phyloP scores from a whole-genome alignment of 2,329 filamentous ascomycete genomes.

The Colletotrichum falcatum region DNA sequence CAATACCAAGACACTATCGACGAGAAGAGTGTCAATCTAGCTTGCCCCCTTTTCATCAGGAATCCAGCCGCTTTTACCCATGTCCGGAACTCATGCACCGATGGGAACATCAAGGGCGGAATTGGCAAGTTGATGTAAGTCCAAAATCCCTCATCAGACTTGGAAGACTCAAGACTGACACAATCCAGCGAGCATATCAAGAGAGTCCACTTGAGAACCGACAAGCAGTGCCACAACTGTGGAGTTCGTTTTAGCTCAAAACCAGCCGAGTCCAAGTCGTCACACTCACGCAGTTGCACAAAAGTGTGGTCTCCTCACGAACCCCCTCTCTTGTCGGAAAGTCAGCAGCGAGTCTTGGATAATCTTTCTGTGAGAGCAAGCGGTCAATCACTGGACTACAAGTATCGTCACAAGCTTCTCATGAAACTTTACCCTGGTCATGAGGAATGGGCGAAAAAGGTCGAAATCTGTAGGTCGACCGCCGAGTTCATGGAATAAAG shows the following conservation, averaged over 20 bases:
- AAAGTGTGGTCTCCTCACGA: conserved; percentile 35
- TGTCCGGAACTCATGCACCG: conserved; percentile 35
- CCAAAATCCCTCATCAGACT: not conserved
- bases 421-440: conserved; percentile 39
- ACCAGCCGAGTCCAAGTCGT: conserved; percentile 37
- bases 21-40: conserved; percentile 39
- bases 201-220: conserved; percentile 37
- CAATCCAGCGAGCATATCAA: conserved; percentile 35
- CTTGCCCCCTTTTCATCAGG: conserved; percentile 37
- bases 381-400: conserved; percentile 36
- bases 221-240: conserved; percentile 39
- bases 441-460: conserved; percentile 36
- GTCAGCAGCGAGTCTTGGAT: conserved; percentile 35
- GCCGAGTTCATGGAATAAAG: too few species aligned
- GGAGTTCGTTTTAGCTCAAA: conserved; percentile 34
- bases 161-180: conserved; percentile 11
- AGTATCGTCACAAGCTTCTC: conserved; percentile 37
- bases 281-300: conserved; percentile 30
- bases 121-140: conserved; percentile 40
- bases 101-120: conserved; percentile 38
- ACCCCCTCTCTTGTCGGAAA: conserved; percentile 28
- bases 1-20: conserved; percentile 28
- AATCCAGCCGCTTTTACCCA: conserved; percentile 36
- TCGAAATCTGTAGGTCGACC: conserved; percentile 34
- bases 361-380: conserved; percentile 33